These are phyloP conservation scores for Penicillium daleae DNA, from an alignment of 495 filamentous ascomycete species.

Conservation along the genomic window DNA sequence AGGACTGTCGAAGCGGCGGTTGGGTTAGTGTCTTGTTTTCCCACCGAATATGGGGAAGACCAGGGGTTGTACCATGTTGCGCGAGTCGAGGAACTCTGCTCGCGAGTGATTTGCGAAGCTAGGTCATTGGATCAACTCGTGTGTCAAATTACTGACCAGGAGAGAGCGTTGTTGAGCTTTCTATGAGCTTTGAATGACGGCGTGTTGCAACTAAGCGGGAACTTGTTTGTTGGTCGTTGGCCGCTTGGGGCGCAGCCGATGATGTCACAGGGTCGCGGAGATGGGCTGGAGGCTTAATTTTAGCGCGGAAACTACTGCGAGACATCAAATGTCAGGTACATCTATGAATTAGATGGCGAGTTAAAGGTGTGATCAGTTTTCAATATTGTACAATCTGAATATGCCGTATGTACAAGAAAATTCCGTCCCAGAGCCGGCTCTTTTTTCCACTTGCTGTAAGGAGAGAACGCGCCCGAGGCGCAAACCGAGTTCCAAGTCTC, in stretches of 20 bases:
- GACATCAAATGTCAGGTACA: background rate
- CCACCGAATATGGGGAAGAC: background rate
- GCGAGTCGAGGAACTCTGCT: constrained; percentile 12
- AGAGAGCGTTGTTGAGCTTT: background rate
- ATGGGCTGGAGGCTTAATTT: constrained; percentile 10
- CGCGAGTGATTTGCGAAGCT: background rate
- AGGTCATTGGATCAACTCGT: constrained; percentile 6
- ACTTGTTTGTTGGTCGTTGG: constrained; percentile 14
- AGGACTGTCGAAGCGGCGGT: constrained; percentile 49
- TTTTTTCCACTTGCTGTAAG: constrained; percentile 1
- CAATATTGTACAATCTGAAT: constrained; percentile 7
- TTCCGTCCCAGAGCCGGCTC: background rate
- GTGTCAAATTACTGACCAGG: background rate
- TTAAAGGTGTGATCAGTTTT: background rate
- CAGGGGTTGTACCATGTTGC: constrained; percentile 17
- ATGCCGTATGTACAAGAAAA: constrained; percentile 6
- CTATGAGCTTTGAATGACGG: constrained; percentile 2
- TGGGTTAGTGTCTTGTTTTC: background rate
- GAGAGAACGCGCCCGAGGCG: constrained; percentile 4
- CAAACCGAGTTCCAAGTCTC: too few species aligned
- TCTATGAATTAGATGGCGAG: background rate
- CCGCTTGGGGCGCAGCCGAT: constrained; percentile 27
- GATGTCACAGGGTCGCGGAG: constrained; percentile 23
- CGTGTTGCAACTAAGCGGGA: background rate
- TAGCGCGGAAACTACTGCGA: constrained; percentile 1